phyloP scores from a whole-genome alignment of 2,329 filamentous ascomycete species.

The Aspergillus sp. region DNA sequence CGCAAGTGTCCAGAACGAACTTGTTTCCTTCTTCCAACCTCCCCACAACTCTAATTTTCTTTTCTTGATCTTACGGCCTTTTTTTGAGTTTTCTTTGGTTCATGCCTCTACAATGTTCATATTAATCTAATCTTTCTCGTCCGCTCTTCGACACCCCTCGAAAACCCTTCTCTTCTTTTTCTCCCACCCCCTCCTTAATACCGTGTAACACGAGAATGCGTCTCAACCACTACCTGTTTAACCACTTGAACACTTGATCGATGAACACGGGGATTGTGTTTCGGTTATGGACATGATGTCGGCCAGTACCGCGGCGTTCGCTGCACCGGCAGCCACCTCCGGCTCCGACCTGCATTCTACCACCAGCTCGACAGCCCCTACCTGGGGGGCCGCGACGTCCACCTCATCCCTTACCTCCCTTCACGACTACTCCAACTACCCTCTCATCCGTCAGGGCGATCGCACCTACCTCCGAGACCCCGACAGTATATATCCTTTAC shows the following conservation, averaged over 20 bases:
- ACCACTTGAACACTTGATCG: constrained; percentile 13
- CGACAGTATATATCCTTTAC: constrained; percentile 75
- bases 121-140: background rate
- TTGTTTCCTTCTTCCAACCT: background rate
- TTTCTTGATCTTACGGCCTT: constrained; percentile 6
- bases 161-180: background rate
- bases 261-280: constrained; percentile 15
- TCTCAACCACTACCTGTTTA: constrained; percentile 12
- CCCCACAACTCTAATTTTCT: constrained; percentile 5
- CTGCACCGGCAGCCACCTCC: constrained; percentile 24
- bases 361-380: constrained; percentile 29
- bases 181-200: background rate
- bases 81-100: background rate
- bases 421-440: constrained; percentile 46
- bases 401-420: constrained; percentile 37
- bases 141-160: constrained; percentile 4
- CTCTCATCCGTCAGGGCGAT: constrained; percentile 72
- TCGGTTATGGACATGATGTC: constrained; percentile 33
- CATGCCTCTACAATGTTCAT: constrained; percentile 14
- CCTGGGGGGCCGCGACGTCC: constrained; percentile 33
- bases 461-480: constrained; percentile 79
- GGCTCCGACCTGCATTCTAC: constrained; percentile 36
- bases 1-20: background rate
- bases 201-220: constrained; percentile 26
- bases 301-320: constrained; percentile 26